Base-by-base conservation (phyloP, 1,284 basidiomycete species). In the Ustilago crameri region DNA sequence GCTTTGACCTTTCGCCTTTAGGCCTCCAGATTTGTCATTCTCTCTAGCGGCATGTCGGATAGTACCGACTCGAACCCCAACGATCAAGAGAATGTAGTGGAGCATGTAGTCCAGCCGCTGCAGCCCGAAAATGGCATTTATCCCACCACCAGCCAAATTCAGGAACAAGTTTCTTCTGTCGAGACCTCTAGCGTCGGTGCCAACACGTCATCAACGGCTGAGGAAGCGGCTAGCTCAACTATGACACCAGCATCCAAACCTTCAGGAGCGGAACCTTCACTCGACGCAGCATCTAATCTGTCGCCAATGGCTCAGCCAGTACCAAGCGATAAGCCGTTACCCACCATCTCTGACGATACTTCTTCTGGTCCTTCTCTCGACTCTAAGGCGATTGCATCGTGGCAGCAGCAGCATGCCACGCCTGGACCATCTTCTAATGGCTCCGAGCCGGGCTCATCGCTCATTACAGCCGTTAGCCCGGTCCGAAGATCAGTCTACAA, bases 401-500 rank as follows among this genome's bases (percentile, higher is more conserved):
- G 41, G 26, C 46, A 43, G 32, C 44, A 43, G 23, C 50, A 49
- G 40, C 45, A 48, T 27, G 23, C 47, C 12, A 52, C 46, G 3
- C 49, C 53, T 17, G 22, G 32, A 5, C 44, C 46, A 9, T 45
- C 64, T 26, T n/a, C n/a, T n/a, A n/a, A n/a, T n/a, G 41, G 49
- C 12, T 41, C 64, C 2, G 57, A 67, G 20, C 38, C 57, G 12
- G 53, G 45, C 1, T 49, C 66, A 9, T 59, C 66, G 42, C 51
- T 59, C 38, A 64, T 69, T 52, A 54, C 61, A 9, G 46, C 51
- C 26, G 32, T 71, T 51, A 71, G 62, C 35, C 61, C 68, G 9
- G 62, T 71, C 0, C 69, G 69, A n/a, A 43, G 69, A 37, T 61
- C 70, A 17, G 54, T 73, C 18, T 73, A 73, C 64, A 73, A 73